Evolutionary conservation across 371 early-diverging fungal genomes (phyloP), one percentile per base, ranked within the genome.

Genomic region (Rhizopus stolonifer): DNA sequence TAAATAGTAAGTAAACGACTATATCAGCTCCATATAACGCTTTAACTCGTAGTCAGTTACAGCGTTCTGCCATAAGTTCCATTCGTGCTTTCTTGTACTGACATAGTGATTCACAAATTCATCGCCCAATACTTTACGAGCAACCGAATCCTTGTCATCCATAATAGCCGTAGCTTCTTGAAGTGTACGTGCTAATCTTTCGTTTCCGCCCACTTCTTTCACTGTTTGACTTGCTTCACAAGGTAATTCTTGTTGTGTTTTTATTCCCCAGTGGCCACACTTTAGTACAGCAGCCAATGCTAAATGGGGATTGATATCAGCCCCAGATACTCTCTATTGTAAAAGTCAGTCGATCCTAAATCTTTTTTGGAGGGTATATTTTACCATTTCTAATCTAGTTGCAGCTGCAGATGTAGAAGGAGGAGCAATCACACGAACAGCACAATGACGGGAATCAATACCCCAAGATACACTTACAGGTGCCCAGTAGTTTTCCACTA

Each of bases 381-480:
- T 59, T 74, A 76, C 78, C 75, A 86, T 69, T 77, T 92, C 93
- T 33, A 92, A 54, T 31, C 93, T 79, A 0, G 88, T 84, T 2
- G 86, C 77, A 40, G 64, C 70, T 13, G 81, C 60, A 11, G 86
- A 80, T 47, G 85, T 77, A 4, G 82, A 72, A 11, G 91, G 90
- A 4, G 91, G 90, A 0, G 79, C 77, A 51, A 93, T 91, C 44
- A 90, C 72, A 24, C 93, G 84, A 31, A 93, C 77, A 13, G 86
- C 85, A 7, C 89, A 77, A n/a, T 79, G 77, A 19, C 94, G 81
- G 49, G 86, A 86, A 55, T 91, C 91, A 44, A 85, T 63, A 10
- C 94, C 92, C 80, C 91, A 93, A 1, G 87, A 85, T 22, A 89
- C 84, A 14, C 77, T 87, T 2, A 89, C 81, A n/a, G 94, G 92